Evolutionary conservation across 2,329 filamentous ascomycete species (phyloP).

Genomic region (Alternaria infectoria): DNA sequence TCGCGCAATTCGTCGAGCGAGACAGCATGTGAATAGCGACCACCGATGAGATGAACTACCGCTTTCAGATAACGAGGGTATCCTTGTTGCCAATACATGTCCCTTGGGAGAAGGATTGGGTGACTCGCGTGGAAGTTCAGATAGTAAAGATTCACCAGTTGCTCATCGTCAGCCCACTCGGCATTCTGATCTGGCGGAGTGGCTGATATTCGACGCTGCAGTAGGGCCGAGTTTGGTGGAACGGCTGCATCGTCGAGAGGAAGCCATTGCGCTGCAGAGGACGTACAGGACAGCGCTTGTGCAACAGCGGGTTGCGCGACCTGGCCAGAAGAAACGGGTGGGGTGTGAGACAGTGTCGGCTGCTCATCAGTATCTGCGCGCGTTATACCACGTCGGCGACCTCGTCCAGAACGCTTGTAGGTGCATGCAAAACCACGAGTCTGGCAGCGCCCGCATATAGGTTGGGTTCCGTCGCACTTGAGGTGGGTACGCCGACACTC

Average conservation of each 20-base stretch:
- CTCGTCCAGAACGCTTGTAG: conserved; percentile 56
- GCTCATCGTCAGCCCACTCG: conserved; percentile 18
- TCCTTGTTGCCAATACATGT: conserved; percentile 45
- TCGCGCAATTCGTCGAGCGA: conserved; percentile 48
- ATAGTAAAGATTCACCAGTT: conserved; percentile 58
- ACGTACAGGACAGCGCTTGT: conserved; percentile 11
- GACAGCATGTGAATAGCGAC: conserved; percentile 54
- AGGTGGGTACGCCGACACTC: conserved; percentile 56
- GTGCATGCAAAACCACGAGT: conserved; percentile 48
- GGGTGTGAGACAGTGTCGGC: not conserved
- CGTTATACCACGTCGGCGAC: conserved; percentile 44
- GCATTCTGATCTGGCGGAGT: not conserved
- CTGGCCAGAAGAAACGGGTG: not conserved
- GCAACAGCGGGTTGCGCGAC: conserved; percentile 14
- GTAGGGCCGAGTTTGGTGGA: not conserved
- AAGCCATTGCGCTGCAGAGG: conserved; percentile 29
- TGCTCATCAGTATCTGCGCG: not conserved
- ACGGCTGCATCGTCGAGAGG: not conserved
- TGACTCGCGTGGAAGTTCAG: conserved; percentile 59
- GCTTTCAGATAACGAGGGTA: conserved; percentile 52
- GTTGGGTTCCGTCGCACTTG: conserved; percentile 56
- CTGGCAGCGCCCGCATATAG: conserved; percentile 52
- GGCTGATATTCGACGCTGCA: not conserved
- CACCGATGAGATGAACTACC: conserved; percentile 59
- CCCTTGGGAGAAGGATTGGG: conserved; percentile 58